These are phyloP conservation scores for Pelargonium myrrhifolium DNA, from an alignment of 441 rosid species.

Conservation along the genomic window DNA sequence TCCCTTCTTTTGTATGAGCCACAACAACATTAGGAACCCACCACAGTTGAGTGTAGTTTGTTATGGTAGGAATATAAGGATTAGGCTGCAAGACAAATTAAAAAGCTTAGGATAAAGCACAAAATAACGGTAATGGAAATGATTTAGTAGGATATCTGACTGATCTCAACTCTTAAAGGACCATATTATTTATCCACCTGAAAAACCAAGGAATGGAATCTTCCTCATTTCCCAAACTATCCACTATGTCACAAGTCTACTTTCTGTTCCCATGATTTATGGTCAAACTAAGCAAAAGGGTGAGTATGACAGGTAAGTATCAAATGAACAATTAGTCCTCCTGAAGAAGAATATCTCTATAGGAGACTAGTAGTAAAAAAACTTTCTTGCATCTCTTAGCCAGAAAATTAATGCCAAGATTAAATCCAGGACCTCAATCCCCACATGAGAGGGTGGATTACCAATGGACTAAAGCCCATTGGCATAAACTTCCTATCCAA, in stretches of 20 bases:
- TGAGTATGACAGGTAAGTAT: background rate
- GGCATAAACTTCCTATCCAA: background rate
- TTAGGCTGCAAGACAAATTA: constrained; percentile 44
- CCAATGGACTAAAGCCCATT: background rate
- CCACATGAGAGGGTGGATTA: background rate
- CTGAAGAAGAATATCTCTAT: background rate
- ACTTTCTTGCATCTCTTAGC: too few relatives aligned
- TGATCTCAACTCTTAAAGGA: background rate
- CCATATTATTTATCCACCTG: background rate
- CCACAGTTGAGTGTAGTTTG: constrained; percentile 94
- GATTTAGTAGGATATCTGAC: background rate
- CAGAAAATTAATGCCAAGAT: too few relatives aligned
- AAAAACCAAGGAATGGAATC: background rate
- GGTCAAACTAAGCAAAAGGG: background rate
- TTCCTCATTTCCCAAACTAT: background rate
- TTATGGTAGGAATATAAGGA: constrained; percentile 82
- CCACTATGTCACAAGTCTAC: background rate
- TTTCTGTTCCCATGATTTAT: background rate
- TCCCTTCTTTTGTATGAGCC: constrained; percentile 95
- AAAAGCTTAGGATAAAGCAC: constrained; percentile 7
- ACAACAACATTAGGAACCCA: constrained; percentile 99
- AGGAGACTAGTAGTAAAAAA: background rate
- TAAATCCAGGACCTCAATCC: background rate
- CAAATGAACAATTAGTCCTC: background rate
- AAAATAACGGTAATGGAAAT: background rate